Base-by-base conservation (phyloP, 371 early-diverging fungal species). In the Mortierella sp. region DNA sequence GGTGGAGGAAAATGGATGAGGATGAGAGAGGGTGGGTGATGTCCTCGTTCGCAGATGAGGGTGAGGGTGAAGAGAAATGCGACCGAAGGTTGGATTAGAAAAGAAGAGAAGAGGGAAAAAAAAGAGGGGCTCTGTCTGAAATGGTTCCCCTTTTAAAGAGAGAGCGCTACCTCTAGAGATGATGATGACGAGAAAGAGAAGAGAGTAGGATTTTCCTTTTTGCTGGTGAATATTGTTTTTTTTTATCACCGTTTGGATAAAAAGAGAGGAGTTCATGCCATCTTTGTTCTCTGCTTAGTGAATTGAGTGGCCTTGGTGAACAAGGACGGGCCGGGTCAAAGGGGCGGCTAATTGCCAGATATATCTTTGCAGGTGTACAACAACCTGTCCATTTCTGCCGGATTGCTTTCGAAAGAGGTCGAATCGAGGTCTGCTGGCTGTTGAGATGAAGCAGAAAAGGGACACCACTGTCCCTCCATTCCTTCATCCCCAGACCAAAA, bases 161-260 rank as follows among this genome's bases (percentile, higher is more conserved):
- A 53, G 54, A 40, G 34, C 31, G 19, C 43, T 40, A 14, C 50
- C 50, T 40, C 19, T 61, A 19, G 26, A 26, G 34, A 40, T 64
- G 64, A 8, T 64, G 40, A 64, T 67, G 67, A 67, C 67, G 67
- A 67, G 67, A 19, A 21, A 21, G 8, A 19, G 0, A 0, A 57
- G 54, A n/a, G 54, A n/a, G 1, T 54, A 21, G 5, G 9, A 11
- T 50, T 54, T 54, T n/a, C 24, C n/a, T 21, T 54, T 54, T 54
- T 6, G 54, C n/a, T 54, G 54, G 24, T n/a, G 54, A 40, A 8
- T 54, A 10, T n/a, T 21, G 0, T 37, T 57, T 57, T 57, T 57
- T 57, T 64, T 64, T 64, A 64, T 64, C 64, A 37, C 64, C 37
- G 64, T 64, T 61, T 64, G 40, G 64, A 37, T 21, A 37, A 21